A percentile compares a stretch with the other conserved stretches of the same genome.
These are phyloP conservation scores for Urtica urens DNA, from an alignment of 306 rosid genomes.

Conservation along the genomic window DNA sequence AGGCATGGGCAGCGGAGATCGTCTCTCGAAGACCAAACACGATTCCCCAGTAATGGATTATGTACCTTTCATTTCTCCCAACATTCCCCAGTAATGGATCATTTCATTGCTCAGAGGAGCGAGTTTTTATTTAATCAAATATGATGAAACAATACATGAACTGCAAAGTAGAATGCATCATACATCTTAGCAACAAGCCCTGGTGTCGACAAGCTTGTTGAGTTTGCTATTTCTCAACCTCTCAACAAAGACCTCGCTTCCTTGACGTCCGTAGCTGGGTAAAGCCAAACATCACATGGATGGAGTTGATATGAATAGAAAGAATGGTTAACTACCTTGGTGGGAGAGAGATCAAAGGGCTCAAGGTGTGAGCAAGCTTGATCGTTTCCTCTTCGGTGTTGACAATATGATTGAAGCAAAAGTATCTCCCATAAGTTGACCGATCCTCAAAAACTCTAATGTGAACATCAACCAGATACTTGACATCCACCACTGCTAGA, in stretches of 20 bases:
- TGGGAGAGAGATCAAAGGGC: constrained; percentile 36
- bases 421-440: constrained; percentile 34
- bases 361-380: constrained; percentile 27
- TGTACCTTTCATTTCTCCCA: neutral
- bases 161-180: neutral
- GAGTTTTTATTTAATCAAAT: neutral
- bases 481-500: constrained; percentile 24
- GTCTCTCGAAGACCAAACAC: constrained; percentile 56
- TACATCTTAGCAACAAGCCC: neutral
- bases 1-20: constrained; percentile 84
- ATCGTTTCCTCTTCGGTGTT: constrained; percentile 28
- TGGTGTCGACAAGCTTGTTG: constrained; percentile 17
- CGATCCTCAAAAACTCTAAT: constrained; percentile 33
- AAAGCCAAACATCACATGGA: too few relatives aligned
- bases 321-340: too few relatives aligned
- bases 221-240: constrained; percentile 19
- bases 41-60: constrained; percentile 16
- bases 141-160: neutral
- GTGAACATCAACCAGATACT: constrained; percentile 23
- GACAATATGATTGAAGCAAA: constrained; percentile 26
- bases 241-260: constrained; percentile 22
- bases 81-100: constrained; percentile 15
- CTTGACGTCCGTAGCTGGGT: constrained; percentile 24
- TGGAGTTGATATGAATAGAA: too few relatives aligned
- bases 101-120: neutral